phyloP scores from a whole-genome alignment of 257 asterid species.

The Capsicum baccatum region DNA sequence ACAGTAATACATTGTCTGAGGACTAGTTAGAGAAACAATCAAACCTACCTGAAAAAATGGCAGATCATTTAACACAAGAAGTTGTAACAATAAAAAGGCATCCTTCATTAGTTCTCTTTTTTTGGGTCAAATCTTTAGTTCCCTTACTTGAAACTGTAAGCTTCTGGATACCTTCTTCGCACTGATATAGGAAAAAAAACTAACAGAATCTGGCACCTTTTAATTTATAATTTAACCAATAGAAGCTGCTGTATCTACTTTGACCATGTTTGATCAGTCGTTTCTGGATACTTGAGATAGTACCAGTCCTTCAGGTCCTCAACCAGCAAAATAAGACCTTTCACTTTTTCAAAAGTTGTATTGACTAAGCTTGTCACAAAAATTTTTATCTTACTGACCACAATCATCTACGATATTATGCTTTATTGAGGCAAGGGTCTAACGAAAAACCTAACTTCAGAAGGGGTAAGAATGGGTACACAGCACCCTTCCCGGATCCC shows the following conservation, averaged over 20 bases:
- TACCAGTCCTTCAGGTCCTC: neutral
- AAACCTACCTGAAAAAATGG: neutral
- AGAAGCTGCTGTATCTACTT: conserved; percentile 9
- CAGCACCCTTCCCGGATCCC: too few relatives aligned
- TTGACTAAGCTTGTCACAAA: neutral
- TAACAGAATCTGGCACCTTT: neutral
- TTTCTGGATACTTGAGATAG: neutral
- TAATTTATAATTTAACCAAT: neutral
- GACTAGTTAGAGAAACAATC: neutral
- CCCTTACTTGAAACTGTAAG: neutral
- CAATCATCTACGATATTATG: neutral
- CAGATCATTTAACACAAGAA: neutral
- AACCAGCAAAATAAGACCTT: conserved; percentile 7
- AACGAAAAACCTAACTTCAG: too few relatives aligned
- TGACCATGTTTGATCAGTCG: neutral
- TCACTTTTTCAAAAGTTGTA: neutral
- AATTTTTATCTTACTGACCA: neutral
- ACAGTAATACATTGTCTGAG: neutral
- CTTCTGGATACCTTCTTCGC: neutral
- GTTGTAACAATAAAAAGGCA: neutral
- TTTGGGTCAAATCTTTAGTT: neutral
- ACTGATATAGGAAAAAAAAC: neutral
- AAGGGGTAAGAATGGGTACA: too few relatives aligned
- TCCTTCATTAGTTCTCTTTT: neutral
- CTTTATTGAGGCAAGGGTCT: too few relatives aligned